Evolutionary conservation across 2,329 filamentous ascomycete genomes (phyloP), one percentile per base, ranked within the genome.

Genomic region (Immersiporthe knoxdaviesiana): DNA sequence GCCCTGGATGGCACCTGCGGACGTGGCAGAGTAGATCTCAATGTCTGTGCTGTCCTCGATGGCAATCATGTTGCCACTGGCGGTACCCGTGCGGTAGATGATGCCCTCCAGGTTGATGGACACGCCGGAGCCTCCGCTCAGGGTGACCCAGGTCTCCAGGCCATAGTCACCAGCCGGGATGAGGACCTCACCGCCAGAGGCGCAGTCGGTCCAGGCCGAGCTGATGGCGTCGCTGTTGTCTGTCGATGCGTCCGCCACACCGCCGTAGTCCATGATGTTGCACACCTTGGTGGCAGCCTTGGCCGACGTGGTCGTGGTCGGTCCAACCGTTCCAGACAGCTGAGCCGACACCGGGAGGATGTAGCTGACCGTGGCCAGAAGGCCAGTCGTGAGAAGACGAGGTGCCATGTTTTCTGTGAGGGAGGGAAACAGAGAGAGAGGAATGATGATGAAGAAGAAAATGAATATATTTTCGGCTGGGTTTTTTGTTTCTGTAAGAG

Each of bases 221-320:
- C 69, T 68, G 67, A 77, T 75, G 32, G 76, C 76, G 32, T 67
- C 74, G 61, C 76, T 70, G 70, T 76, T 78, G 72, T 87, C 84
- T 3, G 82, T 83, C 21, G 77, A 76, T 52, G 82, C 82, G 71
- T 83, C 81, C 1, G 84, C 82, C n/a, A 78, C 79, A 39, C 79
- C 85, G 14, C 85, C 84, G 72, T 85, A 85, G 65, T 81, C 74
- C 66, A 83, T 78, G 65, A 87, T 84, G 73, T 83, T 83, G 77
- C 84, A 87, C 4, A 77, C 71, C 72, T 78, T 78, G 58, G 70
- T 72, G 24, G 74, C 73, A 41, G 74, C 72, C 72, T 78, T 78
- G 58, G 71, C 68, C 21, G 70, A 72, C 11, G 72, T 72, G 16
- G 74, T 73, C 12, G 76, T 78, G 3, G 74, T 74, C 0, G 75